phyloP scores from a whole-genome alignment of 2,329 filamentous ascomycete species.

The Emydomyces testavorans region DNA sequence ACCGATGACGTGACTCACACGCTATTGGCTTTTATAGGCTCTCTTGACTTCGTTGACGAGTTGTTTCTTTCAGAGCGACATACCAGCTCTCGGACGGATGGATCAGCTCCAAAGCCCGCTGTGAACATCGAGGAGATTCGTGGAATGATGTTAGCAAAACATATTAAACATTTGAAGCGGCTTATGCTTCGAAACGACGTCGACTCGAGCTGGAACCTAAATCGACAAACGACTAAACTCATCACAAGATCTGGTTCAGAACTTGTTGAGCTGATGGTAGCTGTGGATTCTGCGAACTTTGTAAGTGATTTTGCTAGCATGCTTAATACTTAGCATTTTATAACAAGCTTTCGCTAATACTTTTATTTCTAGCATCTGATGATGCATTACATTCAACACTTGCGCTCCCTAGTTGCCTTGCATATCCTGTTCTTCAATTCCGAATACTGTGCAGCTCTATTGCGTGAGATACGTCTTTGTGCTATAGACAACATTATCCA shows the following conservation, averaged over 20 bases:
- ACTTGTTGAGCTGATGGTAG: constrained; percentile 19
- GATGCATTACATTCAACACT: constrained; percentile 17
- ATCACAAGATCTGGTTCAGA: constrained; percentile 15
- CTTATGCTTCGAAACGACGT: constrained; percentile 51
- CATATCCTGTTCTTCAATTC: constrained; percentile 18
- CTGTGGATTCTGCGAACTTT: constrained; percentile 17
- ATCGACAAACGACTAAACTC: constrained; percentile 14
- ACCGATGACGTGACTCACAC: constrained; percentile 50
- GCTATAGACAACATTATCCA: constrained; percentile 19
- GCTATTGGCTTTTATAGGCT: constrained; percentile 39
- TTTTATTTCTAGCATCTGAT: constrained; percentile 16
- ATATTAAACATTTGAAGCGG: constrained; percentile 43
- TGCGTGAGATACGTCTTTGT: constrained; percentile 18
- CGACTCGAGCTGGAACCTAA: constrained; percentile 43
- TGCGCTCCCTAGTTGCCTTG: constrained; percentile 19
- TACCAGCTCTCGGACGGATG: constrained; percentile 42
- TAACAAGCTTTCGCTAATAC: neutral
- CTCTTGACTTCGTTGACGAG: constrained; percentile 45
- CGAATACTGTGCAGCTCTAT: constrained; percentile 14
- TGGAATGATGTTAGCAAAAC: constrained; percentile 46
- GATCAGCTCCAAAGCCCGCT: constrained; percentile 41
- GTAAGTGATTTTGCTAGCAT: constrained; percentile 15
- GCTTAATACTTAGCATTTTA: neutral
- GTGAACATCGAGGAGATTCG: constrained; percentile 49
- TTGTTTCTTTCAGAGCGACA: constrained; percentile 49